These are phyloP conservation scores for Gentiana macrophylla DNA, from an alignment of 257 asterid species.

Conservation along the genomic window DNA sequence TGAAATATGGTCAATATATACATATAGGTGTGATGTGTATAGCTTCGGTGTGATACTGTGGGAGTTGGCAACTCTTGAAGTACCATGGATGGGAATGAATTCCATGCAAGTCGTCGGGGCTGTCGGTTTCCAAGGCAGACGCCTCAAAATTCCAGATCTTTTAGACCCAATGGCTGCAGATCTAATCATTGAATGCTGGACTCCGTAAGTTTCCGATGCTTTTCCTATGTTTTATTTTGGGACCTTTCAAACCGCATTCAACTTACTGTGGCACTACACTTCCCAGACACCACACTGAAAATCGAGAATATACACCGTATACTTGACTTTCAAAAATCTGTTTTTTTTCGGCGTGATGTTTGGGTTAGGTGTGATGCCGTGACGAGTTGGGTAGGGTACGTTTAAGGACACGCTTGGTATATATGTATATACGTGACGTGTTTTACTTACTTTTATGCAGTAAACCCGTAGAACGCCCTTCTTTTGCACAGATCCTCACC, in stretches of 20 bases:
- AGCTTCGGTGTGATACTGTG: slow-evolving; percentile 93
- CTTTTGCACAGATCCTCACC: slow-evolving; percentile 74
- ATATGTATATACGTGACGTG: not conserved
- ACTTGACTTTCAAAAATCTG: too few relatives aligned
- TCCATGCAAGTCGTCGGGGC: slow-evolving; percentile 99
- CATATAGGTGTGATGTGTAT: slow-evolving; percentile 85
- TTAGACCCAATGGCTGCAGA: slow-evolving; percentile 73
- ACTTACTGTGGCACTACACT: too few relatives aligned
- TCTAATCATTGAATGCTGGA: slow-evolving; percentile 78
- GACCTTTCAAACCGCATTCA: not conserved
- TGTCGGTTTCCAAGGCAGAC: slow-evolving; percentile 87
- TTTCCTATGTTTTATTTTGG: not conserved
- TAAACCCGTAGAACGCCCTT: slow-evolving; percentile 67
- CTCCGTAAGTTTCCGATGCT: slow-evolving; percentile 35
- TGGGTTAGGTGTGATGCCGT: too few relatives aligned
- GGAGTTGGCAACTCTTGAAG: slow-evolving; percentile 87
- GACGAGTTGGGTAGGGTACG: not conserved
- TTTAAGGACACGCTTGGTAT: too few relatives aligned
- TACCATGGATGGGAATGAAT: slow-evolving; percentile 95
- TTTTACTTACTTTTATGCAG: slow-evolving; percentile 32
- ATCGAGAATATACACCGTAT: too few relatives aligned
- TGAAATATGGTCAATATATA: not conserved
- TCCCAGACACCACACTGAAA: too few relatives aligned
- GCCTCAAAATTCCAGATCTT: slow-evolving; percentile 59
- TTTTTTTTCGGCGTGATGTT: not conserved